These are phyloP conservation scores for Bipolaris gigantea DNA, from an alignment of 2,329 filamentous ascomycete genomes.

Conservation along the genomic window DNA sequence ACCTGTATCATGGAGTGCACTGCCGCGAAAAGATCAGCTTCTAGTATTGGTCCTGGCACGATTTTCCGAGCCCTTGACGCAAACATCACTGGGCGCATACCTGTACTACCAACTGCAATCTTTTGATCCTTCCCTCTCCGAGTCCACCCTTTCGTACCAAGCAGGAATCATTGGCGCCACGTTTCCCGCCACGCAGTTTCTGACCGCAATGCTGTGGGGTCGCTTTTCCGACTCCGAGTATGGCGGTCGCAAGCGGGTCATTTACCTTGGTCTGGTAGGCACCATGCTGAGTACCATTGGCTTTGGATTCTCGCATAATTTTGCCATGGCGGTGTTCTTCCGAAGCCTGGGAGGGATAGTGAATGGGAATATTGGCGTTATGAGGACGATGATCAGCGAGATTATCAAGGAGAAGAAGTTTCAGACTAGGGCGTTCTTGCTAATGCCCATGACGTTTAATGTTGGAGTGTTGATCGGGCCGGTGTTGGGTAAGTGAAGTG, in stretches of 20 bases:
- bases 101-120: conserved; percentile 88
- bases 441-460: conserved; percentile 71
- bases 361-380: conserved; percentile 74
- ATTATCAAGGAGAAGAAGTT: conserved; percentile 71
- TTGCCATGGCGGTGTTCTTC: conserved; percentile 65
- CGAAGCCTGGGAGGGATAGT: conserved; percentile 66
- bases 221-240: conserved; percentile 64
- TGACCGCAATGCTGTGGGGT: conserved; percentile 83
- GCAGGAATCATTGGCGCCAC: conserved; percentile 76
- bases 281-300: conserved; percentile 67
- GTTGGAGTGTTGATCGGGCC: conserved; percentile 53
- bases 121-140: conserved; percentile 63
- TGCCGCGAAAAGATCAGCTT: conserved; percentile 78
- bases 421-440: conserved; percentile 58
- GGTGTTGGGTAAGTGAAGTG: conserved; percentile 33
- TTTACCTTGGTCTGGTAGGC: conserved; percentile 75
- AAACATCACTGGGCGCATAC: conserved; percentile 67
- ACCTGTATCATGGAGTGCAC: conserved; percentile 67
- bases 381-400: conserved; percentile 74
- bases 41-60: conserved; percentile 76
- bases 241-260: conserved; percentile 72
- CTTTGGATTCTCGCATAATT: conserved; percentile 69
- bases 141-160: conserved; percentile 71
- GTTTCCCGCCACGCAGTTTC: conserved; percentile 80
- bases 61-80: conserved; percentile 78